These are phyloP conservation scores for Delphinella strobiligena DNA, from an alignment of 2,329 filamentous ascomycete species.

Conservation along the genomic window DNA sequence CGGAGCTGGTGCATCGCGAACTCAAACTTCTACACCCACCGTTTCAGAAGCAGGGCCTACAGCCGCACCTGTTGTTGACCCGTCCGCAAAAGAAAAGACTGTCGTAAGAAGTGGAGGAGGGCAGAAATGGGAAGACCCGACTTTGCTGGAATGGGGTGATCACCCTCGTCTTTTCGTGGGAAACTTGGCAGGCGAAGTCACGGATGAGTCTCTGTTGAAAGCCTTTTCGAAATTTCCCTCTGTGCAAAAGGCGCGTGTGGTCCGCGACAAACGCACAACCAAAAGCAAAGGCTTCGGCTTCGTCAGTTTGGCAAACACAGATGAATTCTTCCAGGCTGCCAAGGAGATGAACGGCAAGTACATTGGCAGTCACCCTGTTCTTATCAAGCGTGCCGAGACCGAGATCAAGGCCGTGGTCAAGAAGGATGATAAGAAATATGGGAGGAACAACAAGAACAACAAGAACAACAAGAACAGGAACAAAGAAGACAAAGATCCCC, in stretches of 20 bases:
- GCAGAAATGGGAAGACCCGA: constrained; percentile 80
- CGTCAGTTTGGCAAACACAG: constrained; percentile 86
- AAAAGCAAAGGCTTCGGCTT: constrained; percentile 97
- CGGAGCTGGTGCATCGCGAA: constrained; percentile 2
- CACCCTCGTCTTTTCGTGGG: constrained; percentile 94
- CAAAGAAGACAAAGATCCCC: constrained; percentile 27
- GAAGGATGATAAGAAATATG: constrained; percentile 25
- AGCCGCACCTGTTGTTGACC: constrained; percentile 27
- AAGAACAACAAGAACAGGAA: constrained; percentile 34
- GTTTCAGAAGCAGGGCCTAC: constrained; percentile 18
- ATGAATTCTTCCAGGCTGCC: constrained; percentile 91
- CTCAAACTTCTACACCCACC: constrained; percentile 7
- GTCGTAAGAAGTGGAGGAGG: constrained; percentile 82
- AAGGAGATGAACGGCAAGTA: constrained; percentile 99
- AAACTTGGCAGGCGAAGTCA: constrained; percentile 93
- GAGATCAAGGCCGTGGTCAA: constrained; percentile 72
- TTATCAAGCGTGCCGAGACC: constrained; percentile 73
- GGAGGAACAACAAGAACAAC: constrained; percentile 41
- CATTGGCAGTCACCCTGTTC: constrained; percentile 83
- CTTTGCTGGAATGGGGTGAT: constrained; percentile 90
- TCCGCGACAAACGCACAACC: constrained; percentile 88
- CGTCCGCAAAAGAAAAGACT: constrained; percentile 61
- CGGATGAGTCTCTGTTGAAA: constrained; percentile 88
- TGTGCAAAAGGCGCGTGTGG: constrained; percentile 82
- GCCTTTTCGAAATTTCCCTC: constrained; percentile 82